A percentile compares a stretch with the other conserved stretches of the same genome.
Conservation (phyloP, 1,284 basidiomycete species). For the Leccinum angustisporum region DNA sequence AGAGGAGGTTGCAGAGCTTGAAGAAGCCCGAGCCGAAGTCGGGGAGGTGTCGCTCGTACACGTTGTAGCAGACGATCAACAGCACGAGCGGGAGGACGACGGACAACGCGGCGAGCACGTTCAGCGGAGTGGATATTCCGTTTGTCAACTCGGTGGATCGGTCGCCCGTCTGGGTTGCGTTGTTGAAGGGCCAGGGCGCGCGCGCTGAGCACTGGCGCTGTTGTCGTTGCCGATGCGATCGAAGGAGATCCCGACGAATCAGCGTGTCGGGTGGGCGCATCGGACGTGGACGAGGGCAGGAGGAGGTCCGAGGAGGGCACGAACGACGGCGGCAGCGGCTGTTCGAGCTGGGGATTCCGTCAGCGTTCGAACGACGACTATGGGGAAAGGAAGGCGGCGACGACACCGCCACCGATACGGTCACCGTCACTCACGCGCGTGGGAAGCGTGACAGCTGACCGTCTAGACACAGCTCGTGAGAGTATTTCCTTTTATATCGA, state of each 20-base stretch:
- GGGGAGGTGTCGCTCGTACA: background rate
- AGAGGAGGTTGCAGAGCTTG: background rate
- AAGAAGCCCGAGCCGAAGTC: background rate
- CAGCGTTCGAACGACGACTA: no score
- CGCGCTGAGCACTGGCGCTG: background rate
- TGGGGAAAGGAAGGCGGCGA: no score
- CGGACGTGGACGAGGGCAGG: background rate
- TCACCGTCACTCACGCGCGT: no score
- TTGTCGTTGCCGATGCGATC: background rate
- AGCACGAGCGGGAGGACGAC: background rate
- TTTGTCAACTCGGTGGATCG: background rate
- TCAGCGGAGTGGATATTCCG: background rate
- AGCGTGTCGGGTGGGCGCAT: background rate
- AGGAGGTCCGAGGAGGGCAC: background rate
- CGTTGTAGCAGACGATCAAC: background rate
- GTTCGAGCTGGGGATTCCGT: no score
- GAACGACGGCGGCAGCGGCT: background rate
- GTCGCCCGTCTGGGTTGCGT: no score
- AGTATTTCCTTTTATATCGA: no score
- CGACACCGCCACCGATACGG: no score
- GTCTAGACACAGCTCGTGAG: no score
- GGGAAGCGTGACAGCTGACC: no score
- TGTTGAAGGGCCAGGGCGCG: no score
- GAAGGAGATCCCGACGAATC: background rate
- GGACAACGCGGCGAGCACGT: background rate